A percentile compares a stretch with the other conserved stretches of the same genome.
Evolutionary conservation across 1,139 yeast species (phyloP).

Genomic region (Kodamaea sp.): DNA sequence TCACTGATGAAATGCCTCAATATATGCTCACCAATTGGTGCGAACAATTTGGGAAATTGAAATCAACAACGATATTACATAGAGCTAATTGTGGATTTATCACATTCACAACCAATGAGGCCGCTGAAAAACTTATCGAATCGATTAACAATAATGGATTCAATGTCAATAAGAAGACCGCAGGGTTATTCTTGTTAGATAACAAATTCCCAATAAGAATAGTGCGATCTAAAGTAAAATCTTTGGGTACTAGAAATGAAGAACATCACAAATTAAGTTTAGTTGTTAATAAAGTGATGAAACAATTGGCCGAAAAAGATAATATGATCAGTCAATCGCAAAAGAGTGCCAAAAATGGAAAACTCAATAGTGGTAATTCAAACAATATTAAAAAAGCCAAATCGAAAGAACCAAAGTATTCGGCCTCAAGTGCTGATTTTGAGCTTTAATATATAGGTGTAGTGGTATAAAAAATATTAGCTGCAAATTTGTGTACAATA

Average conservation of each 20-base stretch:
- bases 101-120: conserved; percentile 43
- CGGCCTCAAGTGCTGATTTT: conserved; percentile 16
- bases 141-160: conserved; percentile 27
- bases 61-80: conserved; percentile 52
- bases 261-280: conserved; percentile 51
- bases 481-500: neutral
- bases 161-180: conserved; percentile 26
- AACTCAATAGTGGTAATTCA: conserved; percentile 2
- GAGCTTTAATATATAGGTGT: conserved; percentile 13
- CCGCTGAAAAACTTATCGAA: conserved; percentile 55
- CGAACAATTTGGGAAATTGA: conserved; percentile 42
- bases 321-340: neutral
- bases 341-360: neutral
- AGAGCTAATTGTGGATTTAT: conserved; percentile 66
- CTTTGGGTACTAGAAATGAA: conserved; percentile 44
- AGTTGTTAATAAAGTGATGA: conserved; percentile 57
- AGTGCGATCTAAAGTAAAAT: conserved; percentile 61
- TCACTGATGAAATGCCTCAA: conserved; percentile 64
- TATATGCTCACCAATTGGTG: conserved; percentile 52
- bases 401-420: conserved; percentile 9
- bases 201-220: conserved; percentile 49
- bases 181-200: conserved; percentile 35
- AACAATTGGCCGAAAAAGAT: conserved; percentile 48
- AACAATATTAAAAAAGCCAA: conserved; percentile 1
- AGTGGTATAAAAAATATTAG: no score